Conservation (phyloP, 495 filamentous ascomycete species). For the Trichoderma virens region DNA sequence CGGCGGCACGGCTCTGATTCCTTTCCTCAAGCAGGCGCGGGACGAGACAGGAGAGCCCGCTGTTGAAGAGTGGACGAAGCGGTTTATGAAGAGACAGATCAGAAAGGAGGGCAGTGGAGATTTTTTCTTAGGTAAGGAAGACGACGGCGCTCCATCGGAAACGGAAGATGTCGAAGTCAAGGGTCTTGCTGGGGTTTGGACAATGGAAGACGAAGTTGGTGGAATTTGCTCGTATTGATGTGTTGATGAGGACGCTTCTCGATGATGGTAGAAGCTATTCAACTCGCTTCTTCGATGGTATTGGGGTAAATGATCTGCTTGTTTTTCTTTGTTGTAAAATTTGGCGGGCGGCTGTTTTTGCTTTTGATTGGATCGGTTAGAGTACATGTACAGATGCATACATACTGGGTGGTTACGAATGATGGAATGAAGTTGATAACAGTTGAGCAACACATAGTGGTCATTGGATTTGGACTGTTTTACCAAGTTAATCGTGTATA, state of each 20-base stretch:
- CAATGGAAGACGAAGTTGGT: slow-evolving; percentile 63
- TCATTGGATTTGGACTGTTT: no score
- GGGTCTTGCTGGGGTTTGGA: slow-evolving; percentile 80
- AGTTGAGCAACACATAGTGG: background rate
- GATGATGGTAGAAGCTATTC: background rate
- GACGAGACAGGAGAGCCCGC: slow-evolving; percentile 94
- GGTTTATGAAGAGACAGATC: slow-evolving; percentile 56
- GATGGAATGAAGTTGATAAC: background rate
- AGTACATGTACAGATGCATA: no score
- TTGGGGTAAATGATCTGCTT: background rate
- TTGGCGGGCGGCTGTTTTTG: background rate
- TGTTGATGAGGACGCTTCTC: background rate
- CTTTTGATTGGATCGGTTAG: background rate
- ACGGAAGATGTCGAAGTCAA: slow-evolving; percentile 64
- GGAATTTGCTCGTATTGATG: slow-evolving; percentile 47
- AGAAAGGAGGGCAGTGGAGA: slow-evolving; percentile 37
- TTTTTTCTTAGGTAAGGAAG: slow-evolving; percentile 56
- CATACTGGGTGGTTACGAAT: background rate
- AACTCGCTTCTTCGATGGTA: background rate
- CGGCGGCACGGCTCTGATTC: slow-evolving; percentile 85
- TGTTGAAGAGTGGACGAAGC: slow-evolving; percentile 71
- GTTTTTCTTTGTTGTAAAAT: background rate
- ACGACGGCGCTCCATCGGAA: slow-evolving; percentile 19
- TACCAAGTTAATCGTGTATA: no score
- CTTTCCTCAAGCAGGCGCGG: slow-evolving; percentile 88